Percentiles rank a stretch among this genome's conserved stretches.
phyloP scores from a whole-genome alignment of 768 basidiomycete genomes.

The Symmetrospora coprosmae region DNA sequence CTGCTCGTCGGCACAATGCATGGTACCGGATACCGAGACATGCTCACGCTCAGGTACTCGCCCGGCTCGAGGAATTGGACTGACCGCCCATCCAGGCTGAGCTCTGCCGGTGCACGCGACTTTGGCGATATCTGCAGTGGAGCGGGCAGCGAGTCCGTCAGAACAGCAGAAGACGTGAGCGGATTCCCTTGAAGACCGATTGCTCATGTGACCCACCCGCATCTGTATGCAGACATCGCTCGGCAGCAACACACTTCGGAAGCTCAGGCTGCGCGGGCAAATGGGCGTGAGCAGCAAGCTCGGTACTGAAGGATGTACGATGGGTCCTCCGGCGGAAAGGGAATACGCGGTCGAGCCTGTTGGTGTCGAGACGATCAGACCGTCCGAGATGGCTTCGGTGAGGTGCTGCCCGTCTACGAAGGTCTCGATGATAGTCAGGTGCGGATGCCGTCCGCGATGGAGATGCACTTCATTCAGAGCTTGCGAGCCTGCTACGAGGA shows the following conservation, averaged over 20 bases:
- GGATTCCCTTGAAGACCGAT: neutral
- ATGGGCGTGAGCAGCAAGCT: constrained; percentile 90
- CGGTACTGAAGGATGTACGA: constrained; percentile 81
- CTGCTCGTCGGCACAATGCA: constrained; percentile 46
- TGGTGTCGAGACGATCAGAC: constrained; percentile 83
- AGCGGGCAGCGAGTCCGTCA: too few relatives aligned
- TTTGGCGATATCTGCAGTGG: constrained; percentile 68
- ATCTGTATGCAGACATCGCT: constrained; percentile 37
- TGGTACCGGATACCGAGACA: constrained; percentile 77
- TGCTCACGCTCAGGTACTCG: constrained; percentile 69
- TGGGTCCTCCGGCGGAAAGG: constrained; percentile 84
- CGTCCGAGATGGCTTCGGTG: constrained; percentile 88
- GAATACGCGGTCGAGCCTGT: constrained; percentile 96
- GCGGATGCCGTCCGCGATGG: constrained; percentile 79
- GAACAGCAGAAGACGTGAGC: neutral
- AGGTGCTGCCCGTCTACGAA: constrained; percentile 88
- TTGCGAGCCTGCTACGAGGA: constrained; percentile 47
- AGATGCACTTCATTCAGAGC: constrained; percentile 95
- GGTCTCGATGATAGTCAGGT: constrained; percentile 82
- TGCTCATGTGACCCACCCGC: constrained; percentile 32
- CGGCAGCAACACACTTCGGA: constrained; percentile 81
- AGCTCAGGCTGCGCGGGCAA: constrained; percentile 79
- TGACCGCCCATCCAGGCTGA: constrained; percentile 84
- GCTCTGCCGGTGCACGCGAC: constrained; percentile 69
- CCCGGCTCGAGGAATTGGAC: constrained; percentile 69